Conservation (phyloP, 306 rosid species). For the Carpinus viminea region DNA sequence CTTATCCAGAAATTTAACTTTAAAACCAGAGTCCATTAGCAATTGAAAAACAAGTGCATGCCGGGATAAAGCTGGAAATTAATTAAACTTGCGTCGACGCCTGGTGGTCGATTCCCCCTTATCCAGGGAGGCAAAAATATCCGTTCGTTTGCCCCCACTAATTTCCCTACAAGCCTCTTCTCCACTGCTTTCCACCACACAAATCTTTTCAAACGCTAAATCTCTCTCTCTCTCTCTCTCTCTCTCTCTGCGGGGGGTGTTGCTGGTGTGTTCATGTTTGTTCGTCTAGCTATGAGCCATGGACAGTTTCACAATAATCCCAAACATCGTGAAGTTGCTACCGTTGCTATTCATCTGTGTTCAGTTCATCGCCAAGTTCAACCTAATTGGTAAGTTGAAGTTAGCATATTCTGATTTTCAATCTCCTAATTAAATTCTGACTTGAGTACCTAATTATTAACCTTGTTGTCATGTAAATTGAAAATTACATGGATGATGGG, state of each 20-base stretch:
- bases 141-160: conserved; percentile 11
- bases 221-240: conserved; percentile 5
- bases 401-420: not conserved
- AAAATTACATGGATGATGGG: too few species aligned
- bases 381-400: conserved; percentile 4
- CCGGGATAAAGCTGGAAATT: not conserved
- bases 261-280: not conserved
- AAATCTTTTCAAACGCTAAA: not conserved
- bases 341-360: conserved; percentile 5
- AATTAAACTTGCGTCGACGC: not conserved
- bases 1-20: not conserved
- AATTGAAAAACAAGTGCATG: not conserved
- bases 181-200: conserved; percentile 24
- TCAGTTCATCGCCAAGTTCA: not conserved
- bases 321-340: not conserved
- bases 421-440: not conserved
- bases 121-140: not conserved
- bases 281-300: conserved; percentile 5
- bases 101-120: not conserved
- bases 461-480: not conserved
- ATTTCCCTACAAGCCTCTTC: not conserved
- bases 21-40: not conserved
- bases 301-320: conserved; percentile 9
- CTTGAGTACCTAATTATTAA: not conserved
- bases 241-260: not conserved